These are phyloP conservation scores for Gynandropsis gynandra DNA, from an alignment of 345 rosid genomes.

Conservation along the genomic window DNA sequence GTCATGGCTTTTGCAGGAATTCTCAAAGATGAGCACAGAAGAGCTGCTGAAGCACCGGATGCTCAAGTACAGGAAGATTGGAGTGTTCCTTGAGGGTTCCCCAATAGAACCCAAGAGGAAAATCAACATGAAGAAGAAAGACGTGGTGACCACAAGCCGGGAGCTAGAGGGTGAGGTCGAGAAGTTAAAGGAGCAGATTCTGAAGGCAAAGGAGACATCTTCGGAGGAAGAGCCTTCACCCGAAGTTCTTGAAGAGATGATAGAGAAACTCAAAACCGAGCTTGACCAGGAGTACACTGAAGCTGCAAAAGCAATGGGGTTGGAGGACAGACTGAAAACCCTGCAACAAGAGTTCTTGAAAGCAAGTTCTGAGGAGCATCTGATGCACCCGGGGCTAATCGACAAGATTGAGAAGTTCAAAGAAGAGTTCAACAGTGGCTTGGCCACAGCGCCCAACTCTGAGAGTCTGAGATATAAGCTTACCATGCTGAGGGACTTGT, in stretches of 20 bases:
- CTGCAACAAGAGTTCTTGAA: constrained; percentile 46
- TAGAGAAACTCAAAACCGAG: constrained; percentile 59
- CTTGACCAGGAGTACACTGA: constrained; percentile 62
- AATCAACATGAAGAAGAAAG: constrained; percentile 69
- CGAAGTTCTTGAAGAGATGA: constrained; percentile 48
- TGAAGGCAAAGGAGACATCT: constrained; percentile 61
- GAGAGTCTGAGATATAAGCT: constrained; percentile 55
- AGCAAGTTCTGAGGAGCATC: constrained; percentile 46
- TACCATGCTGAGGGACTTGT: constrained; percentile 61
- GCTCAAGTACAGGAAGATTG: constrained; percentile 79
- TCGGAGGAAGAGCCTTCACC: constrained; percentile 37
- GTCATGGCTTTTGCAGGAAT: constrained; percentile 47
- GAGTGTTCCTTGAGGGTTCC: constrained; percentile 59
- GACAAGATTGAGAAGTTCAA: constrained; percentile 62
- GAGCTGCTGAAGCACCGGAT: constrained; percentile 60
- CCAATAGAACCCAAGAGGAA: constrained; percentile 57
- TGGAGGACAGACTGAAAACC: constrained; percentile 40
- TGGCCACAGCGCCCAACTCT: constrained; percentile 56
- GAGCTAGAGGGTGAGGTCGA: constrained; percentile 63
- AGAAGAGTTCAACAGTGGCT: constrained; percentile 45
- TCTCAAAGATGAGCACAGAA: constrained; percentile 53
- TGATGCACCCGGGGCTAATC: constrained; percentile 45
- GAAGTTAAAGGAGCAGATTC: constrained; percentile 56
- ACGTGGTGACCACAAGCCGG: constrained; percentile 35
- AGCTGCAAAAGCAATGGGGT: constrained; percentile 56